Percentiles rank a stretch among this genome's conserved stretches.
Conservation (phyloP, 2,329 filamentous ascomycete genomes). For the Domatiomyces catenatus region DNA sequence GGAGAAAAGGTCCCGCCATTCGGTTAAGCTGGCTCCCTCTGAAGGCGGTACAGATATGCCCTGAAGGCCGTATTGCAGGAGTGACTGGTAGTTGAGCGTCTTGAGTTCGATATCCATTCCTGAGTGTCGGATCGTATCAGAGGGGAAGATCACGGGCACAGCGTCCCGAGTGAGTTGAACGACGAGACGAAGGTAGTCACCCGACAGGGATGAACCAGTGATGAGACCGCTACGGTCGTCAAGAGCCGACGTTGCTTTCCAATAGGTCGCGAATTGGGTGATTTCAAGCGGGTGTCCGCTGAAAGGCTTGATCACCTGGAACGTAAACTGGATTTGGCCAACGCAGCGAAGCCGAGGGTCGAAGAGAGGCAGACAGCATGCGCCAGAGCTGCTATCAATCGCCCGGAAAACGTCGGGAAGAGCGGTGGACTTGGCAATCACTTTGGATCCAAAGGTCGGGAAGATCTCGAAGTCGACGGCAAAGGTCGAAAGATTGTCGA, state of each 20-base stretch:
- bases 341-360: conserved; percentile 84
- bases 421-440: conserved; percentile 90
- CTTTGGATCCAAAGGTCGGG: conserved; percentile 90
- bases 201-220: conserved; percentile 85
- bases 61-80: conserved; percentile 13
- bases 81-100: conserved; percentile 49
- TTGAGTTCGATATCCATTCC: conserved; percentile 70
- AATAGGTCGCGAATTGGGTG: conserved; percentile 96
- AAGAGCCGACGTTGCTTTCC: conserved; percentile 92
- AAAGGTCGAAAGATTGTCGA: conserved; percentile 85
- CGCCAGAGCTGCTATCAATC: conserved; percentile 57
- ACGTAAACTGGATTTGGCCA: conserved; percentile 84
- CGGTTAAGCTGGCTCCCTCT: conserved; percentile 8
- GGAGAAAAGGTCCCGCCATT: conserved; percentile 50
- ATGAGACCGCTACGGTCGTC: conserved; percentile 78
- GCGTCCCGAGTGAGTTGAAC: conserved; percentile 84
- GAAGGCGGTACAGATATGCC: conserved; percentile 22
- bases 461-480: conserved; percentile 95
- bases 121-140: conserved; percentile 62
- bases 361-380: conserved; percentile 76
- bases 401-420: conserved; percentile 74
- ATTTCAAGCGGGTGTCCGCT: conserved; percentile 84
- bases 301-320: conserved; percentile 94
- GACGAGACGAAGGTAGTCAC: conserved; percentile 85
- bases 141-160: conserved; percentile 72